These are phyloP conservation scores for Penicillium crustosum DNA, from an alignment of 2,329 filamentous ascomycete genomes.

Conservation along the genomic window DNA sequence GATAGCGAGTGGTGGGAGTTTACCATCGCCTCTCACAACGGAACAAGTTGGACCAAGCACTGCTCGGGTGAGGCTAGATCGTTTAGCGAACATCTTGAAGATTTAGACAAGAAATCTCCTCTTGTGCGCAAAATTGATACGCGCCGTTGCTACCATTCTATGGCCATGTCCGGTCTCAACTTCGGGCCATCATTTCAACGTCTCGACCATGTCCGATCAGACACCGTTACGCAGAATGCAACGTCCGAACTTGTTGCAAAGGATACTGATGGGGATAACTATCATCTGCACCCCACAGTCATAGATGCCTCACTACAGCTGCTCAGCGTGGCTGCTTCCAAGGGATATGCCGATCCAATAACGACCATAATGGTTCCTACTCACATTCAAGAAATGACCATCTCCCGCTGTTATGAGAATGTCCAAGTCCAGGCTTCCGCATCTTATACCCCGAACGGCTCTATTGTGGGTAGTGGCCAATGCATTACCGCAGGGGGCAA, in stretches of 20 bases:
- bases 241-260: constrained; percentile 7
- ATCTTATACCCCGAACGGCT: constrained; percentile 11
- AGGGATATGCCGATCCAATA: constrained; percentile 18
- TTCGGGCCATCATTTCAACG: constrained; percentile 17
- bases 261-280: constrained; percentile 3
- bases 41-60: constrained; percentile 26
- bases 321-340: constrained; percentile 20
- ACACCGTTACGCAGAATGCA: constrained; percentile 5
- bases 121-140: constrained; percentile 16
- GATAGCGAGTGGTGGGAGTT: constrained; percentile 31
- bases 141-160: constrained; percentile 14
- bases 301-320: constrained; percentile 26
- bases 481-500: constrained; percentile 7
- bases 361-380: constrained; percentile 23
- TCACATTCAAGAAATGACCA: constrained; percentile 21
- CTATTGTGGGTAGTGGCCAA: constrained; percentile 6
- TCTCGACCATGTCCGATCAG: constrained; percentile 9
- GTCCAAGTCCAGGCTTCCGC: constrained; percentile 8
- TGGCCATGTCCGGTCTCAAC: constrained; percentile 17
- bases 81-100: not conserved
- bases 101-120: not conserved
- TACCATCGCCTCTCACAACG: constrained; percentile 24
- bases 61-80: constrained; percentile 25
- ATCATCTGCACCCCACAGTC: constrained; percentile 24
- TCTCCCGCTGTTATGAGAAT: constrained; percentile 9